Percentiles rank a stretch among this genome's conserved stretches.
Evolutionary conservation across 1,139 yeast species (phyloP).

Genomic region (Yamadazyma membranifaciens): DNA sequence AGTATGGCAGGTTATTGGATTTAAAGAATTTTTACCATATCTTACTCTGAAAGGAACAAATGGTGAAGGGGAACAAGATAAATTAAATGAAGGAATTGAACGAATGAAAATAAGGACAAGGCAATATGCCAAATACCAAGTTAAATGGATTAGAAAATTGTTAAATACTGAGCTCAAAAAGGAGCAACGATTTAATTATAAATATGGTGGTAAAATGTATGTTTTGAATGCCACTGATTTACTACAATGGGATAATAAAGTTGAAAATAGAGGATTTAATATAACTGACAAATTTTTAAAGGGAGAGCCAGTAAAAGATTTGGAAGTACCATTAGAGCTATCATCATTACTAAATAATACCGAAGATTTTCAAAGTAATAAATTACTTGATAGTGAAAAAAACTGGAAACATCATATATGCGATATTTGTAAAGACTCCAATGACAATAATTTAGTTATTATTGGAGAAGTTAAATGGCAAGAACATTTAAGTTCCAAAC

Average conservation of each 20-base stretch:
- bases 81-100: conserved; percentile 32
- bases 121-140: conserved; percentile 83
- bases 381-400: conserved; percentile 33
- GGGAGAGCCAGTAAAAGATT: conserved; percentile 15
- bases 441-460: conserved; percentile 56
- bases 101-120: conserved; percentile 83
- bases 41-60: conserved; percentile 24
- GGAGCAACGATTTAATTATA: conserved; percentile 47
- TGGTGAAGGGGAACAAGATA: background rate
- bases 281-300: conserved; percentile 44
- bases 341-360: conserved; percentile 29
- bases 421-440: conserved; percentile 58
- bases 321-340: conserved; percentile 45
- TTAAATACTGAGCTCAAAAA: conserved; percentile 60
- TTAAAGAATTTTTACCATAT: conserved; percentile 90
- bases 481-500: conserved; percentile 62
- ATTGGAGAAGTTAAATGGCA: conserved; percentile 76
- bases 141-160: conserved; percentile 86
- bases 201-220: conserved; percentile 63
- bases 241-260: conserved; percentile 55
- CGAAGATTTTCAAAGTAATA: conserved; percentile 31
- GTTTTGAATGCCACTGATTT: conserved; percentile 78
- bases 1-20: conserved; percentile 94
- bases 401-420: conserved; percentile 76
- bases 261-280: conserved; percentile 50